phyloP scores from a whole-genome alignment of 2,329 filamentous ascomycete genomes.

The Thermoascus crustaceus region DNA sequence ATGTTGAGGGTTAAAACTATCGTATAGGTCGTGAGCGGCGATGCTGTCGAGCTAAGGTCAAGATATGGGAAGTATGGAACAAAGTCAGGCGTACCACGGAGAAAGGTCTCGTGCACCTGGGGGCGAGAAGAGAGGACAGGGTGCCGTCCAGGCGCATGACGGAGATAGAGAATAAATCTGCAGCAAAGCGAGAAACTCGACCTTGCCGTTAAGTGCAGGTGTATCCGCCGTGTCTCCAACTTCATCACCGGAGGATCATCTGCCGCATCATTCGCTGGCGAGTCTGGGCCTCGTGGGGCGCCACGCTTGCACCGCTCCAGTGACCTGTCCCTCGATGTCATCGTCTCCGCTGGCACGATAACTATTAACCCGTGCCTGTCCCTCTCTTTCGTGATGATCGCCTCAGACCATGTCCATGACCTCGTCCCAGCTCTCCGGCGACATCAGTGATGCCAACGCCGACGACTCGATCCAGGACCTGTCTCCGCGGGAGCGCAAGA shows the following conservation, averaged over 20 bases:
- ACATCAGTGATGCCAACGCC: slow-evolving; percentile 1
- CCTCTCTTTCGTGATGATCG: slow-evolving; percentile 7
- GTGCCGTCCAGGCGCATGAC: too few species aligned
- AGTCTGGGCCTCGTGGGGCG: too few species aligned
- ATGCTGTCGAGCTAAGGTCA: too few species aligned
- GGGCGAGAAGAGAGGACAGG: too few species aligned
- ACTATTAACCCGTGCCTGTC: slow-evolving; percentile 3
- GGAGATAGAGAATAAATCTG: too few species aligned
- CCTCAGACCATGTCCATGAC: slow-evolving; percentile 9
- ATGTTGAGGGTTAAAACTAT: slow-evolving; percentile 8
- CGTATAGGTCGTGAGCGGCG: slow-evolving; percentile 1
- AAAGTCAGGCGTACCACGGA: too few species aligned
- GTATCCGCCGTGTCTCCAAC: slow-evolving; percentile 10
- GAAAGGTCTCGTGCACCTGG: too few species aligned
- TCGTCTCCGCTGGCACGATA: background rate
- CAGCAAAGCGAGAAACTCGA: slow-evolving; percentile 4
- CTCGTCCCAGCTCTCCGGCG: slow-evolving; percentile 9
- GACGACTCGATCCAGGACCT: background rate
- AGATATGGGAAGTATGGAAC: too few species aligned
- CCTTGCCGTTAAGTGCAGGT: slow-evolving; percentile 31
- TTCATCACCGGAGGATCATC: background rate
- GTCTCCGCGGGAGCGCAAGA: background rate
- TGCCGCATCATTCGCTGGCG: too few species aligned
- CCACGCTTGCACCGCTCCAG: too few species aligned
- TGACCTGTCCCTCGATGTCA: too few species aligned